These are phyloP conservation scores for Saccharata proteae DNA, from an alignment of 2,329 filamentous ascomycete species.

Conservation along the genomic window DNA sequence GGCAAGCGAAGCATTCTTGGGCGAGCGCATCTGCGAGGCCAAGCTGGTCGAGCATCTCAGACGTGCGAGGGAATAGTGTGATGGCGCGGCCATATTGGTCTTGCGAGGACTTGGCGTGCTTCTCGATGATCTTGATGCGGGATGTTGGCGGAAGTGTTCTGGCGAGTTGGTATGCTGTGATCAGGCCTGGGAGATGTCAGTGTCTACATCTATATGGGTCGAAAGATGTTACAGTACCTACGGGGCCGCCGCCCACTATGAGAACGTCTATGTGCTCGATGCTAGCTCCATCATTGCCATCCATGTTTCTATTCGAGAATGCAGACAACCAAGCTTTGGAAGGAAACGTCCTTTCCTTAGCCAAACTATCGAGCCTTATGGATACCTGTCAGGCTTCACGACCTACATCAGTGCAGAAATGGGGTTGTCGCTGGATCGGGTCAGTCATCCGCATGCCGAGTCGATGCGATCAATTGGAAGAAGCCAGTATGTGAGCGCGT, in stretches of 20 bases:
- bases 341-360: no score
- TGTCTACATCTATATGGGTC: not conserved
- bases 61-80: conserved; percentile 40
- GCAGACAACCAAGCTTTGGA: no score
- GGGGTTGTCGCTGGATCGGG: no score
- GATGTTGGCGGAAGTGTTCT: conserved; percentile 29
- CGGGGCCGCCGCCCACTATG: conserved; percentile 34
- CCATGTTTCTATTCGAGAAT: no score
- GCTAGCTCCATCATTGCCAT: no score
- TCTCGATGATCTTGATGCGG: conserved; percentile 37
- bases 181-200: conserved; percentile 17
- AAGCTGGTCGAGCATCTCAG: conserved; percentile 42
- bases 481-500: no score
- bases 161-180: conserved; percentile 36
- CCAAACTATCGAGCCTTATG: no score
- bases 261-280: conserved; percentile 20
- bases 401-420: no score
- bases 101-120: conserved; percentile 36
- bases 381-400: no score
- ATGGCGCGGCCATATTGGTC: conserved; percentile 43
- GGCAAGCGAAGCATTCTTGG: conserved; percentile 41
- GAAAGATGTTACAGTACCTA: conserved; percentile 21
- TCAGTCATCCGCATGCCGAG: no score
- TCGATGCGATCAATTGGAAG: no score
- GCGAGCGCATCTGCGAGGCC: conserved; percentile 37